Conservation (phyloP, 495 filamentous ascomycete genomes). For the Viridothelium virens region DNA sequence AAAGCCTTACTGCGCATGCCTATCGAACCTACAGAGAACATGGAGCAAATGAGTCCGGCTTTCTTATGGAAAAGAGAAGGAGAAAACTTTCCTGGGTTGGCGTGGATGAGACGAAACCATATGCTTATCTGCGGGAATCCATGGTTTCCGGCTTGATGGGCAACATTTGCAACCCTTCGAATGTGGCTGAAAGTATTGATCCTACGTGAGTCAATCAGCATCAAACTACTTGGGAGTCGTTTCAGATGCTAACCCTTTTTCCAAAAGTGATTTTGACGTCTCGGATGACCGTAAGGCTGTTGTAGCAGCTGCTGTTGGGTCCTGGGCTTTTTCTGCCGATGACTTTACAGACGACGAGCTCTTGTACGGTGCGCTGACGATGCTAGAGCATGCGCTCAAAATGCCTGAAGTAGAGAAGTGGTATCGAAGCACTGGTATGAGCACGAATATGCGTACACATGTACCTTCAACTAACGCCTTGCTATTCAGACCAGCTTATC, state of each 20-base stretch:
- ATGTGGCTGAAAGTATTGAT: conserved; percentile 46
- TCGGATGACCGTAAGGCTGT: conserved; percentile 48
- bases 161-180: conserved; percentile 75
- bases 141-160: conserved; percentile 89
- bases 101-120: conserved; percentile 77
- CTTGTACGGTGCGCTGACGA: conserved; percentile 65
- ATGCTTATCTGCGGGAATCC: conserved; percentile 75
- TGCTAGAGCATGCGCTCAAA: conserved; percentile 80
- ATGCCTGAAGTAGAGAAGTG: conserved; percentile 75
- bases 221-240: conserved; percentile 12
- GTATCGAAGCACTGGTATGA: conserved; percentile 65
- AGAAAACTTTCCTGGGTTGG: conserved; percentile 91
- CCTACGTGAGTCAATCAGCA: conserved; percentile 32
- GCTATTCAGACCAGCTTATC: conserved; percentile 51
- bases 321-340: conserved; percentile 84
- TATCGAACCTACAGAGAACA: conserved; percentile 70
- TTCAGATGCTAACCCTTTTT: conserved; percentile 13
- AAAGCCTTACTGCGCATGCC: conserved; percentile 69
- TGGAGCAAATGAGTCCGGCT: conserved; percentile 56
- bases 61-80: conserved; percentile 56
- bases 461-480: conserved; percentile 4
- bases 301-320: conserved; percentile 62
- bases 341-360: conserved; percentile 84
- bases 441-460: neutral
- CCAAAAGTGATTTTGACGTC: conserved; percentile 41